Evolutionary conservation across 768 basidiomycete genomes (phyloP), one percentile per base, ranked within the genome.

Genomic region (Punctularia strigosozonata): DNA sequence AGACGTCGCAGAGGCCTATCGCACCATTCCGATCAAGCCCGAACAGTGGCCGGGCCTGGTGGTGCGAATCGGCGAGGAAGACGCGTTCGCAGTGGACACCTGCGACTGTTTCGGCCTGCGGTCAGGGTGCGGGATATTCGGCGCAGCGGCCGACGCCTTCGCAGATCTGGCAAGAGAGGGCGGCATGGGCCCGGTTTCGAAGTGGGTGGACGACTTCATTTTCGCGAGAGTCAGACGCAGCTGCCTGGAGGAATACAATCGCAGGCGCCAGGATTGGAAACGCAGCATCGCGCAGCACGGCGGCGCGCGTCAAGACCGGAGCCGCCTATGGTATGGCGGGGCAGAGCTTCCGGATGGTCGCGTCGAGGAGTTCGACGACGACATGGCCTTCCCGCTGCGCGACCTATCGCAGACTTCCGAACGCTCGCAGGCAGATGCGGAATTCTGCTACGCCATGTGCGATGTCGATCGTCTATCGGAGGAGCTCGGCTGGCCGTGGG

Each of bases 1-100:
- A 0, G 64, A 72, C 24, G 55, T 71, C 1, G 44, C 55, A 0
- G 61, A 67, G 41, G 68, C 66, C 0, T 69, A 66, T 34, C 43
- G 57, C 0, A 60, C 52, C 0, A 46, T 66, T 0, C 62, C 60
- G 0, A 28, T 62, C 0, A 44, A 51, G 7, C 51, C 43, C 0
- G 46, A 46, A 0, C 66, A 68, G 26, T 69, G 63, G 64, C 62
- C 61, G 0, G 60, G 53, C 0, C 22, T 54, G 0, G 57, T 65
- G 0, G 46, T 67, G 0, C 40, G 50, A 0, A 37, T 37, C 15
- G 33, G 31, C 1, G 37, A 45, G 10, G n/a, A n/a, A n/a, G 42
- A 43, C 22, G 20, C 2, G 1, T 46, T 37, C 25, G 31, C 25
- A 5, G 7, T 49, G n/a, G 46, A 50, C 37, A 39, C 46, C 1